phyloP scores from a whole-genome alignment of 306 rosid genomes.

The Fragaria iinumae region DNA sequence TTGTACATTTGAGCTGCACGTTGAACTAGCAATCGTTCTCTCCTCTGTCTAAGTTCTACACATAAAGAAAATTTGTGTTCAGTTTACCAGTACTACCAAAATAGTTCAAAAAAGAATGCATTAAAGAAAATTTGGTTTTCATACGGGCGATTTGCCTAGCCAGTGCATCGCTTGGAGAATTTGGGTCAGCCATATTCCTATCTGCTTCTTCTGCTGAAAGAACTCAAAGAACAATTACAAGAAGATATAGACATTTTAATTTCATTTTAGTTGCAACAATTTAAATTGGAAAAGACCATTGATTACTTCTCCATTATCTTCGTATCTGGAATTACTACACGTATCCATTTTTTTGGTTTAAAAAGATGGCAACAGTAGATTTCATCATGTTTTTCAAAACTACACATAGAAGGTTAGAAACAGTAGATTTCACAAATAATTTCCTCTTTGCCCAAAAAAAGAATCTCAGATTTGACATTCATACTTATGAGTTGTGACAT shows the following conservation, averaged over 20 bases:
- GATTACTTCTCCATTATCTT: not conserved
- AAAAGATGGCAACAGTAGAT: not conserved
- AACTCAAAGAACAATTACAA: not conserved
- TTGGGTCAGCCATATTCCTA: not conserved
- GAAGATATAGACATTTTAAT: not conserved
- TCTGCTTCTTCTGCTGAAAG: not conserved
- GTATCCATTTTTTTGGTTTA: too few species aligned
- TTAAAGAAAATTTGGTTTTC: not conserved
- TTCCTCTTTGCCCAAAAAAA: too few species aligned
- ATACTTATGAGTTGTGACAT: not conserved
- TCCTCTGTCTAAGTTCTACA: not conserved
- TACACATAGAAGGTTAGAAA: too few species aligned
- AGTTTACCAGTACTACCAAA: not conserved
- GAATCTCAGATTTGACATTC: too few species aligned
- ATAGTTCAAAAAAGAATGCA: not conserved
- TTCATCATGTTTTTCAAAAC: not conserved
- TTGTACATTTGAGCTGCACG: not conserved
- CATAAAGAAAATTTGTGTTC: not conserved
- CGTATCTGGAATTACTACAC: not conserved
- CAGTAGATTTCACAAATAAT: too few species aligned
- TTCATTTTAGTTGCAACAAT: not conserved
- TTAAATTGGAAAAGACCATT: not conserved
- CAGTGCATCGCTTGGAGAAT: not conserved
- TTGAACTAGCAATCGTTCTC: not conserved
- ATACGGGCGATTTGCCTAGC: not conserved